Evolutionary conservation across 805 yeast species (phyloP).

Genomic region (Candida patagonica): DNA sequence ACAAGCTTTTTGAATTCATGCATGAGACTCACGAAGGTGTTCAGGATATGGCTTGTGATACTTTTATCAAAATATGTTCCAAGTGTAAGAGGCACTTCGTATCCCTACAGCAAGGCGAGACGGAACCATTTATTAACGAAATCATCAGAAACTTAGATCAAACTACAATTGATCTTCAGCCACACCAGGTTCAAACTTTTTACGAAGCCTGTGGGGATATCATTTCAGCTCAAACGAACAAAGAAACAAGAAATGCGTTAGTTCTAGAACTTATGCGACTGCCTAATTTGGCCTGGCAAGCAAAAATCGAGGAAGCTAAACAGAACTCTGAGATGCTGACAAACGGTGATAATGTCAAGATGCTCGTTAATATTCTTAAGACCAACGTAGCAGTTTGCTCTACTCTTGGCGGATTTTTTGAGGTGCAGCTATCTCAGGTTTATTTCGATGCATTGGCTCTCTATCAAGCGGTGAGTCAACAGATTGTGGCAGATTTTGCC

Average conservation of each 20-base stretch:
- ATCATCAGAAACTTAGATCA: constrained; percentile 74
- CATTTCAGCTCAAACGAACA: constrained; percentile 73
- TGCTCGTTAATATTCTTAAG: constrained; percentile 86
- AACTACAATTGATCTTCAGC: constrained; percentile 86
- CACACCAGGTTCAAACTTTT: constrained; percentile 96
- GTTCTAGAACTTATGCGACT: constrained; percentile 73
- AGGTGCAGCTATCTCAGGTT: constrained; percentile 76
- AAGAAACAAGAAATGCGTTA: constrained; percentile 59
- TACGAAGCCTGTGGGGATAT: constrained; percentile 96
- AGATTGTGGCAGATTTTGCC: constrained; percentile 76
- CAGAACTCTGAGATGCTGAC: constrained; percentile 72
- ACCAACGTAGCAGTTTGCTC: constrained; percentile 93
- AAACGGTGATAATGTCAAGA: constrained; percentile 76
- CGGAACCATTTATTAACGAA: constrained; percentile 85
- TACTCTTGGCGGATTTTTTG: constrained; percentile 88
- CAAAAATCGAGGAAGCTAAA: constrained; percentile 76
- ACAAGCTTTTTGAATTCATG: constrained; percentile 95
- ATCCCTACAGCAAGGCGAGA: constrained; percentile 72
- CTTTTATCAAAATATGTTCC: constrained; percentile 89
- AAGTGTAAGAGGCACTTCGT: constrained; percentile 96
- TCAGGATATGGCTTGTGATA: constrained; percentile 99
- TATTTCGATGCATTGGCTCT: constrained; percentile 84
- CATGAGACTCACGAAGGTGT: constrained; percentile 99
- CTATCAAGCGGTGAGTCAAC: constrained; percentile 71
- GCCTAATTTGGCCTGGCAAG: constrained; percentile 92